A percentile compares a stretch with the other conserved stretches of the same genome.
phyloP scores from a whole-genome alignment of 495 filamentous ascomycete species.

The Pseudomonodictys pantanalensis region DNA sequence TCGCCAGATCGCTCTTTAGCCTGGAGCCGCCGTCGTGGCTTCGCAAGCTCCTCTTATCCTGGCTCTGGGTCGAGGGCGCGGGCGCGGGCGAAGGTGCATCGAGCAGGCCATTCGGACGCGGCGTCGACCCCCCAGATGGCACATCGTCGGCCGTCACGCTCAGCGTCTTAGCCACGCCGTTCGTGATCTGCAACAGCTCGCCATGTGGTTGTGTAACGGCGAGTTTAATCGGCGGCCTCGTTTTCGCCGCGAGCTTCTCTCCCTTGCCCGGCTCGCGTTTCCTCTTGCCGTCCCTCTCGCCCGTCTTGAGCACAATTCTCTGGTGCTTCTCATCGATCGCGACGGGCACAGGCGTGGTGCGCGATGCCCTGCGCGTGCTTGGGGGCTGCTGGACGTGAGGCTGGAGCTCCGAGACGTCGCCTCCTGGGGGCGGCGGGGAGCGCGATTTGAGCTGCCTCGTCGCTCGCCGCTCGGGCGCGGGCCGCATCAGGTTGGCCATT shows the following conservation, averaged over 20 bases:
- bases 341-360: background rate
- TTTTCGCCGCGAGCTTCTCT: conserved; percentile 8
- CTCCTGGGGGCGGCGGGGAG: background rate
- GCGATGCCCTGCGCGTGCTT: background rate
- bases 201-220: conserved; percentile 39
- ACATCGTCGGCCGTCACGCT: conserved; percentile 30
- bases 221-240: conserved; percentile 39
- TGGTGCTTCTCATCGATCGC: background rate
- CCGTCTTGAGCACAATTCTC: background rate
- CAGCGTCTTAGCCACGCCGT: conserved; percentile 36
- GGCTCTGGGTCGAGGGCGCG: conserved; percentile 1
- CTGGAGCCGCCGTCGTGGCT: conserved; percentile 51
- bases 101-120: conserved; percentile 13
- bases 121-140: conserved; percentile 26
- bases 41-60: conserved; percentile 44
- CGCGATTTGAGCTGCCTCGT: background rate
- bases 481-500: background rate
- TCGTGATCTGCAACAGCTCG: conserved; percentile 36
- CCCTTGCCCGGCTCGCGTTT: too few species aligned
- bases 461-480: background rate
- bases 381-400: background rate
- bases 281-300: background rate
- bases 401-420: background rate
- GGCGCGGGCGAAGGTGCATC: conserved; percentile 9
- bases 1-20: conserved; percentile 81